Evolutionary conservation across 192 early-diverging fungal species (phyloP).

Genomic region (Coemansia sp.): DNA sequence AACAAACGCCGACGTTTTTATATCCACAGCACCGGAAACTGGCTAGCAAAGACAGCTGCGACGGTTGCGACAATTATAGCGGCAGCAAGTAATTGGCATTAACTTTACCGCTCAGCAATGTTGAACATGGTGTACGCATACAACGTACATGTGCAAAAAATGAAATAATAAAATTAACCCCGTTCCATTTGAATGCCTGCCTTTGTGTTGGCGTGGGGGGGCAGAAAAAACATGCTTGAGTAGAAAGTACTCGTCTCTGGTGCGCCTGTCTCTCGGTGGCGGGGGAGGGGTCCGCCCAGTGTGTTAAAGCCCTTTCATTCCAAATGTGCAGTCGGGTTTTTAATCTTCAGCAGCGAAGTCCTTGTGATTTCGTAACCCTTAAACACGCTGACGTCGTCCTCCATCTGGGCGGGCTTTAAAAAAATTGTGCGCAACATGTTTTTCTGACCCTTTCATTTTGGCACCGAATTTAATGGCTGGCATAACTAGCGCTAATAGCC

Average conservation of each 20-base stretch:
- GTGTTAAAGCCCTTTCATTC: neutral
- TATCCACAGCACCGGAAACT: slow-evolving; percentile 5
- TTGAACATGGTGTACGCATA: neutral
- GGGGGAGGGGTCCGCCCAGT: neutral
- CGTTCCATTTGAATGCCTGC: neutral
- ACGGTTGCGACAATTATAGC: neutral
- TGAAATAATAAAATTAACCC: too few relatives aligned
- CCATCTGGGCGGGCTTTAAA: too few relatives aligned
- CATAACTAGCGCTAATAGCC: too few relatives aligned
- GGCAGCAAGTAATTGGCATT: neutral
- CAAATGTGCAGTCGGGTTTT: neutral
- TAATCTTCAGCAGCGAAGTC: neutral
- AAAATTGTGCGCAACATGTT: too few relatives aligned
- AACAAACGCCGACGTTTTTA: neutral
- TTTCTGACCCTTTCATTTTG: neutral
- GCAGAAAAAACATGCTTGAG: neutral
- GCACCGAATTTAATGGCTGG: neutral
- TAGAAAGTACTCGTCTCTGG: neutral
- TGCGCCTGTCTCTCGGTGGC: too few relatives aligned
- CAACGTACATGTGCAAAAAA: neutral
- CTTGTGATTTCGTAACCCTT: too few relatives aligned
- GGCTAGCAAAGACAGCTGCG: neutral
- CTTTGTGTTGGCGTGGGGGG: neutral
- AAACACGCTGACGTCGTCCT: too few relatives aligned
- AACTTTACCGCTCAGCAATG: neutral